Evolutionary conservation across 2,329 filamentous ascomycete genomes (phyloP), one percentile per base, ranked within the genome.

Genomic region (Stemphylium lycopersici): DNA sequence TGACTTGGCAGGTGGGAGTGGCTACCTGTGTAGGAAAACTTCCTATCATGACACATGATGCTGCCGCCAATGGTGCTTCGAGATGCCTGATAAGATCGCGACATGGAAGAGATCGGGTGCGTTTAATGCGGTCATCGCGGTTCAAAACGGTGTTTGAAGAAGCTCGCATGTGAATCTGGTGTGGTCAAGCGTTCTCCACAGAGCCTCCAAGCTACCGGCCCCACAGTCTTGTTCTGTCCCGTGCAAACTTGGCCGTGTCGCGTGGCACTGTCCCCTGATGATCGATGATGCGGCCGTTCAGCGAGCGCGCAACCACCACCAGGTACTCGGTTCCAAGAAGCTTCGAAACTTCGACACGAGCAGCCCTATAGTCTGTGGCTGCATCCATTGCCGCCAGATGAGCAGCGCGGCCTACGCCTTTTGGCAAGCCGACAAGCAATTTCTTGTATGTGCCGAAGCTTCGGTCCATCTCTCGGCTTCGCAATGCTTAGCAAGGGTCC

Each of bases 361-460:
- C 8, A 31, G 20, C 1, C 18, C 13, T 39, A 2, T 48, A 13
- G 18, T 18, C 20, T 36, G 33, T 16, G 33, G 11, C 33, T 20
- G 32, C 22, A 26, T 33, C 16, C 13, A 11, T 29, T 29, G 13
- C 8, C 13, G 26, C 11, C 40, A 6, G 41, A 46, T 26, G 12
- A 22, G 29, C 31, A 33, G 24, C 26, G 42, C 33, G 49, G 18
- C 43, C 34, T 56, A 53, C 54, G 49, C 44, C 39, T 54, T 54
- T 43, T 20, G 41, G 55, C 37, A 57, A 46, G 32, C 55, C 55
- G 55, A 15, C 26, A 56, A 54, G 50, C 50, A 41, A 49, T 45
- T 32, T 52, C 36, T 52, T 42, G 15, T 18, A 12, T 26, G 16
- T 20, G 41, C 41, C 41, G 39, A 50, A 45, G 47, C 40, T 50